These are phyloP conservation scores for Oryza meridionalis DNA, from an alignment of 176 grass and related monocot species.

Conservation along the genomic window DNA sequence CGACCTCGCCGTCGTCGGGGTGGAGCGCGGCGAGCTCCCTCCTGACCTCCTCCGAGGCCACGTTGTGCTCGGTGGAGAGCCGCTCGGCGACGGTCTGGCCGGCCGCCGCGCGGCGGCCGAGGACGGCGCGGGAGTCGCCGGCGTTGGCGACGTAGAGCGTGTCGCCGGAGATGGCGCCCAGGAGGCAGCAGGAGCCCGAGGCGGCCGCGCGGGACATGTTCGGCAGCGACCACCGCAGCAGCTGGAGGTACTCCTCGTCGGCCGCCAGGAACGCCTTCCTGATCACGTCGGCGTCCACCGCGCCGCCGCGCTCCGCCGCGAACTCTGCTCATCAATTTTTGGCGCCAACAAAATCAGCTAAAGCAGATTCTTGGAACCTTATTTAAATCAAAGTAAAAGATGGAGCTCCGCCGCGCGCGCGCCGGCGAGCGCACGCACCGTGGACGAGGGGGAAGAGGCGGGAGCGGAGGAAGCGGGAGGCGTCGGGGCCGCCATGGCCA, in stretches of 20 bases:
- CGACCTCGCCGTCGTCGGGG: conserved; percentile 32
- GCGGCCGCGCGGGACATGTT: conserved; percentile 10
- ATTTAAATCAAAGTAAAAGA: too few species aligned
- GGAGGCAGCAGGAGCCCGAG: conserved; percentile 50
- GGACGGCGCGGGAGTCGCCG: conserved; percentile 53
- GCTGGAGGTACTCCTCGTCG: conserved; percentile 40
- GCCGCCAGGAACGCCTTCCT: conserved; percentile 44
- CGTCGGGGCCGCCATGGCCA: conserved; percentile 50
- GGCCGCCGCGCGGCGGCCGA: conserved; percentile 4
- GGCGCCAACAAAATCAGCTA: background rate
- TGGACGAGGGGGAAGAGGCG: conserved; percentile 47
- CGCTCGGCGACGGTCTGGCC: background rate
- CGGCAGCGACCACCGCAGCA: conserved; percentile 38
- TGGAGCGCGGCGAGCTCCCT: conserved; percentile 36
- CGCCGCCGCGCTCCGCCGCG: conserved; percentile 9
- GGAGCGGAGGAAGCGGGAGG: conserved; percentile 46
- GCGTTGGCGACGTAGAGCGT: conserved; percentile 52
- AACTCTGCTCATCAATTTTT: conserved; percentile 7
- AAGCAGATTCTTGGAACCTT: too few species aligned
- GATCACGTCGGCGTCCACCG: conserved; percentile 34
- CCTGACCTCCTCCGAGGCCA: background rate
- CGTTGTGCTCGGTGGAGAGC: conserved; percentile 50
- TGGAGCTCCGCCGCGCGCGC: too few species aligned
- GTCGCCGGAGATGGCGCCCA: conserved; percentile 40
- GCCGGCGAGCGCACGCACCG: background rate